Evolutionary conservation across 2,329 filamentous ascomycete genomes (phyloP).

Genomic region (Diplodia mutila): DNA sequence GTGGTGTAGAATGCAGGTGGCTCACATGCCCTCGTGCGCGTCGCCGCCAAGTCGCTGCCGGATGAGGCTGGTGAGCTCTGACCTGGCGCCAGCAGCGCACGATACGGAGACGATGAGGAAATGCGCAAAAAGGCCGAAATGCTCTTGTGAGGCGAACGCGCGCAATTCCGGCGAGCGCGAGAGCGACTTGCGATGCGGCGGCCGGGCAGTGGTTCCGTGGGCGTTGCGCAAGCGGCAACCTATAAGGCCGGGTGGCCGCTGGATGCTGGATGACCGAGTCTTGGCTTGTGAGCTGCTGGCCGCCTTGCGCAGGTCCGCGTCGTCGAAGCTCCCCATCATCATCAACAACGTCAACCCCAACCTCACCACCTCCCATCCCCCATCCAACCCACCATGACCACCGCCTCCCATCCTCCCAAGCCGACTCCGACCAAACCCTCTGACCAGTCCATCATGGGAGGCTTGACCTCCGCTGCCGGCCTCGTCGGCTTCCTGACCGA

Average conservation of each 20-base stretch:
- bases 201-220: background rate
- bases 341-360: conserved; percentile 21
- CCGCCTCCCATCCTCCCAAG: conserved; percentile 18
- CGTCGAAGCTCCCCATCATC: conserved; percentile 25
- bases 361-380: conserved; percentile 17
- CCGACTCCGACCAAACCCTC: conserved; percentile 15
- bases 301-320: conserved; percentile 12
- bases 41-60: conserved; percentile 11
- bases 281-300: conserved; percentile 16
- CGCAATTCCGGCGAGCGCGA: background rate
- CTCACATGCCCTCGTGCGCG: conserved; percentile 9
- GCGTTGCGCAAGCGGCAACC: conserved; percentile 16
- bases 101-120: background rate
- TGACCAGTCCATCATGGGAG: conserved; percentile 67
- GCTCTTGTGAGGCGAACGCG: background rate
- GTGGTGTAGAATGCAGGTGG: background rate
- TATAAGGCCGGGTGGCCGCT: conserved; percentile 2
- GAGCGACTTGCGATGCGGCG: background rate
- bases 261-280: background rate
- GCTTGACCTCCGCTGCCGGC: conserved; percentile 90
- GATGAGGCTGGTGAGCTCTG: background rate
- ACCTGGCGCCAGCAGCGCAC: background rate
- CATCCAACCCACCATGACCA: conserved; percentile 23
- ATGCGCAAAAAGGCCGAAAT: background rate
- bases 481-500: conserved; percentile 94